Percentiles rank a stretch among this genome's conserved stretches.
phyloP scores from a whole-genome alignment of 805 yeast species.

The Wickerhamiella dianesei region DNA sequence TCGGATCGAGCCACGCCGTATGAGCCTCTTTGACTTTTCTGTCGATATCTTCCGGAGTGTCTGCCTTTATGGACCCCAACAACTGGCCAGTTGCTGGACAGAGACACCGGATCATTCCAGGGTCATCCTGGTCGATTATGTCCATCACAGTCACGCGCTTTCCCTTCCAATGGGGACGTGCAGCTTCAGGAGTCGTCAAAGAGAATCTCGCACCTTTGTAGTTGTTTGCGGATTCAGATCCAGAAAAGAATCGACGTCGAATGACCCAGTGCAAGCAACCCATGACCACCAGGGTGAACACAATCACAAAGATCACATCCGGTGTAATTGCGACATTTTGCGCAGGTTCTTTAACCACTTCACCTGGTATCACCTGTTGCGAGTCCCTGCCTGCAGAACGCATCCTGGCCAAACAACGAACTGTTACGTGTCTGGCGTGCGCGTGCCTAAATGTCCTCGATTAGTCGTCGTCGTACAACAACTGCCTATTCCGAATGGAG shows the following conservation, averaged over 20 bases:
- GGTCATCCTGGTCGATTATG: constrained; percentile 45
- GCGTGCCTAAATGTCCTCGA: background rate
- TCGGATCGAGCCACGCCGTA: constrained; percentile 36
- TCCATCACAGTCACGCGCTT: constrained; percentile 55
- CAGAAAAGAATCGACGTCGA: constrained; percentile 4
- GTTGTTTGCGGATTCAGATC: background rate
- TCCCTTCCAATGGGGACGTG: constrained; percentile 87
- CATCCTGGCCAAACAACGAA: background rate
- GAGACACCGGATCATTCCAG: constrained; percentile 60
- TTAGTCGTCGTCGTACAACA: background rate
- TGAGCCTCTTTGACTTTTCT: constrained; percentile 38
- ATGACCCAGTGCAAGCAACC: background rate
- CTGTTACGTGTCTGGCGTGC: background rate
- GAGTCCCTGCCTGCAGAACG: background rate
- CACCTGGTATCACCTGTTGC: background rate
- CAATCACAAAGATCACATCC: background rate
- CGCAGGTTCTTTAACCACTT: too few species aligned
- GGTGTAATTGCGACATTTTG: too few species aligned
- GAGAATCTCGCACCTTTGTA: constrained; percentile 17
- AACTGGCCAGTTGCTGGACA: constrained; percentile 96
- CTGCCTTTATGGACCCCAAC: constrained; percentile 57
- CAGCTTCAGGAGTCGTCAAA: constrained; percentile 56
- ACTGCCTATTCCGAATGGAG: too few species aligned
- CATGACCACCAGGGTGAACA: background rate
- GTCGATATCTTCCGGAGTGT: constrained; percentile 61